Evolutionary conservation across 257 asterid genomes (phyloP).

Genomic region (Jaltomata sinuosa): DNA sequence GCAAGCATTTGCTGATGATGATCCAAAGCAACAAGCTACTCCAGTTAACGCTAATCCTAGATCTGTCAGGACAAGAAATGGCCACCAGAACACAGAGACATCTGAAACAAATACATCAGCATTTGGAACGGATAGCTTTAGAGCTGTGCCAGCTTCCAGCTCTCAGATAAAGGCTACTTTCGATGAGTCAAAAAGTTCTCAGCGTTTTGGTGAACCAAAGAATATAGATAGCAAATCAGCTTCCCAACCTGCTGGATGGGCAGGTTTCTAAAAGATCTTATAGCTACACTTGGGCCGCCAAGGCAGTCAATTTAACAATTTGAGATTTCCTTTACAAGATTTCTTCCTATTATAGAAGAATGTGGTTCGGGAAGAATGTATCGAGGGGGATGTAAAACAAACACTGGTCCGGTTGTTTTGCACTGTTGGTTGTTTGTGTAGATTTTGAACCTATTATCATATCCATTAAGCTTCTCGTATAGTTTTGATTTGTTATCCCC

Average conservation of each 20-base stretch:
- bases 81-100: constrained; percentile 37
- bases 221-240: constrained; percentile 37
- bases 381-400: not conserved
- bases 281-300: not conserved
- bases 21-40: constrained; percentile 26
- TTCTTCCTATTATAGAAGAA: not conserved
- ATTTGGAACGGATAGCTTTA: constrained; percentile 69
- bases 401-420: not conserved
- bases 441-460: not conserved
- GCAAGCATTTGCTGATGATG: constrained; percentile 74
- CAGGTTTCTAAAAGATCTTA: constrained; percentile 45
- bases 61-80: constrained; percentile 68
- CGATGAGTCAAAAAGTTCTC: constrained; percentile 32
- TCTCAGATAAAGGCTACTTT: constrained; percentile 31
- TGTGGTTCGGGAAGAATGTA: not conserved
- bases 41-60: constrained; percentile 28
- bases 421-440: not conserved
- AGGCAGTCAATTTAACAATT: not conserved
- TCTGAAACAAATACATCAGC: constrained; percentile 46
- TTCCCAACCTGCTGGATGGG: constrained; percentile 97
- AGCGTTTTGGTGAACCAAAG: constrained; percentile 37
- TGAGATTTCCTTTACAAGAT: not conserved
- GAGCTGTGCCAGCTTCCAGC: constrained; percentile 54
- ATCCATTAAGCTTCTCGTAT: not conserved
- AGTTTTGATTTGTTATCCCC: not conserved